Base-by-base conservation (phyloP, 768 basidiomycete species). In the Lactifluus echinatus region DNA sequence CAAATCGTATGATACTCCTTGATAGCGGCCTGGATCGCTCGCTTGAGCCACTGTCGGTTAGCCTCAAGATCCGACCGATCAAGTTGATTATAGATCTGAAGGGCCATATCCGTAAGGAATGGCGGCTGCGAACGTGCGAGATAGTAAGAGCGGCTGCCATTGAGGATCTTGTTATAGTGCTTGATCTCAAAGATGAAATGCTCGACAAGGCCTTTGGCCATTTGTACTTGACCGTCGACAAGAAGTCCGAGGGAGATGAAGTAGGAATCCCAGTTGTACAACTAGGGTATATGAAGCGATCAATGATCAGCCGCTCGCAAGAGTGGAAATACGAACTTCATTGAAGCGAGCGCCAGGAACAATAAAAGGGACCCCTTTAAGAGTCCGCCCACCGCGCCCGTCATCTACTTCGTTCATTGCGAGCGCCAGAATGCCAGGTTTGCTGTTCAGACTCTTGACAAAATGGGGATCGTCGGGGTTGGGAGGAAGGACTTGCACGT, bases 121-220 rank as follows among this genome's bases (percentile, higher is more conserved):
- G 95, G 95, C 29, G 95, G 95, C 69, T 99, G 95, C 12, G 93
- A 89, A 60, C 95, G 87, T 70, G 89, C 90, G 56, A 99, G 83
- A 70, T 99, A 99, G 79, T 85, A 87, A 68, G 89, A 90, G 65
- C 95, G 87, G 71, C 87, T 94, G 60, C 95, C 95, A 70, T 99
- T 99, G 63, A 98, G 74, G 66, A 94, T 93, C 73, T 95, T 94
- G 75, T 89, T 89, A 68, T 96, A 96, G 72, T 96, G 90, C 74
- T 85, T 92, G 76, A 99, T 96, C 76, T 98, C 93, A 69, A 98
- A 99, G 67, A 96, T 89, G 74, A 98, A 99, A 70, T 99, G 95
- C 54, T 98, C 96, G 43, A 97, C 93, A 84, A 98, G 93, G 66
- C 93, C 91, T 72, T 93, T 92, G 19, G 96, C 95, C 83, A 98